These are phyloP conservation scores for Sergeia podlipaevii DNA, from an alignment of 208 protist species.

Conservation along the genomic window DNA sequence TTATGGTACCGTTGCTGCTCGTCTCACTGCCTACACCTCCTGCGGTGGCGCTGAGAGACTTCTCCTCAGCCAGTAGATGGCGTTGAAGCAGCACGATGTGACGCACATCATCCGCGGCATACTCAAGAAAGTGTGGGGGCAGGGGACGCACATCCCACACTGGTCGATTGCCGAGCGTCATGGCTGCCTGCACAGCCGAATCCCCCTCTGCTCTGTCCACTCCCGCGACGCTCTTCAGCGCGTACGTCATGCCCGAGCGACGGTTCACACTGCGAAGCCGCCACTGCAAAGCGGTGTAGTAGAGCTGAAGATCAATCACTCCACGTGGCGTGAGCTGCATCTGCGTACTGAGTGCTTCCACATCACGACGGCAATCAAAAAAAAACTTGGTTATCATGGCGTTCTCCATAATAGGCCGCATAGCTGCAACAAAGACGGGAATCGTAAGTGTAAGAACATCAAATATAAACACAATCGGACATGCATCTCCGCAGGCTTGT, in stretches of 20 bases:
- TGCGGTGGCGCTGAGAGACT: neutral
- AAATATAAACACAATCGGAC: constrained; percentile 71
- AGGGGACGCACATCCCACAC: constrained; percentile 90
- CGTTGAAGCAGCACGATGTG: constrained; percentile 68
- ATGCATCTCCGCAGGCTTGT: constrained; percentile 61
- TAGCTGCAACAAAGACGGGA: constrained; percentile 18
- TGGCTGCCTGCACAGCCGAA: constrained; percentile 76
- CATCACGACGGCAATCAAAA: constrained; percentile 89
- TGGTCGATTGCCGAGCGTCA: constrained; percentile 73
- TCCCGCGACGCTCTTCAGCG: constrained; percentile 65
- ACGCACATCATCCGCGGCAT: constrained; percentile 87
- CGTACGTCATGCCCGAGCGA: constrained; percentile 81
- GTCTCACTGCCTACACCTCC: neutral
- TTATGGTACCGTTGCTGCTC: too few species aligned
- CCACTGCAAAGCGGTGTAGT: constrained; percentile 85
- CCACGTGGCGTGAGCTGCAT: constrained; percentile 45
- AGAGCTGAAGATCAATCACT: constrained; percentile 83
- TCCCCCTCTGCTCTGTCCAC: constrained; percentile 71
- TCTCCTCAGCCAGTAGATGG: neutral
- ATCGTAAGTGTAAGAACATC: constrained; percentile 72
- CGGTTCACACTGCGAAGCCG: constrained; percentile 71
- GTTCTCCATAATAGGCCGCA: constrained; percentile 37
- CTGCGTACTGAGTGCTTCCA: constrained; percentile 84
- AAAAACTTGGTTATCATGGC: constrained; percentile 63
- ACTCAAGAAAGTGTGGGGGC: constrained; percentile 83